These are phyloP conservation scores for Chenopodium album DNA, from an alignment of 148 eudicot genomes.

Conservation along the genomic window DNA sequence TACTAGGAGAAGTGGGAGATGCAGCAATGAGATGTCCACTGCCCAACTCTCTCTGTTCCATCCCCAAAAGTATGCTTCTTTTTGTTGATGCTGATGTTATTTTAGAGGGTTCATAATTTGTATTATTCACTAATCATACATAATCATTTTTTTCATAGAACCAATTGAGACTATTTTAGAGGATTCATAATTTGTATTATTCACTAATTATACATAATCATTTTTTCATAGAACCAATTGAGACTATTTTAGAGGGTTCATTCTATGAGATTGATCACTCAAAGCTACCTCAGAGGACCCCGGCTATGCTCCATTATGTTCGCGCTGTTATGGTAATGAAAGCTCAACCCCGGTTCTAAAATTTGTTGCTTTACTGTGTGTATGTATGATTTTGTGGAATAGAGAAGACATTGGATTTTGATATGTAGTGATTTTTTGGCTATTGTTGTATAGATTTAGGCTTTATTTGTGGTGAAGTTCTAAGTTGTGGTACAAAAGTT, in stretches of 20 bases:
- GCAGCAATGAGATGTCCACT: constrained; percentile 25
- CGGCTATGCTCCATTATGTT: constrained; percentile 44
- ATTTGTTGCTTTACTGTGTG: background rate
- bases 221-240: background rate
- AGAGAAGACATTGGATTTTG: background rate
- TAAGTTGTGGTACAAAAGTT: background rate
- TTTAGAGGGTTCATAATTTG: background rate
- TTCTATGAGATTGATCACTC: constrained; percentile 62
- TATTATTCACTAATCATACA: background rate
- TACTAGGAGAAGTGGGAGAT: constrained; percentile 24
- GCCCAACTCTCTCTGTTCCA: background rate
- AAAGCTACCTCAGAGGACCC: constrained; percentile 46
- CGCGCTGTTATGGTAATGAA: constrained; percentile 63
- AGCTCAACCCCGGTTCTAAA: constrained; percentile 20
- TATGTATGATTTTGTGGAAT: background rate
- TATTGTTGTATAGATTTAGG: background rate
- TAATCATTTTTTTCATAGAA: too few relatives aligned
- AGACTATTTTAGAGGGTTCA: constrained; percentile 44
- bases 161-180: background rate
- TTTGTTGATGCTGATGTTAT: background rate
- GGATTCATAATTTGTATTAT: background rate
- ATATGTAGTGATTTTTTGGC: background rate
- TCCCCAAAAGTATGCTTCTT: constrained; percentile 13
- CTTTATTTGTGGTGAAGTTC: constrained; percentile 43
- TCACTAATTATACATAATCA: background rate